phyloP scores from a whole-genome alignment of 805 yeast species.

The Candida rishiriensis region DNA sequence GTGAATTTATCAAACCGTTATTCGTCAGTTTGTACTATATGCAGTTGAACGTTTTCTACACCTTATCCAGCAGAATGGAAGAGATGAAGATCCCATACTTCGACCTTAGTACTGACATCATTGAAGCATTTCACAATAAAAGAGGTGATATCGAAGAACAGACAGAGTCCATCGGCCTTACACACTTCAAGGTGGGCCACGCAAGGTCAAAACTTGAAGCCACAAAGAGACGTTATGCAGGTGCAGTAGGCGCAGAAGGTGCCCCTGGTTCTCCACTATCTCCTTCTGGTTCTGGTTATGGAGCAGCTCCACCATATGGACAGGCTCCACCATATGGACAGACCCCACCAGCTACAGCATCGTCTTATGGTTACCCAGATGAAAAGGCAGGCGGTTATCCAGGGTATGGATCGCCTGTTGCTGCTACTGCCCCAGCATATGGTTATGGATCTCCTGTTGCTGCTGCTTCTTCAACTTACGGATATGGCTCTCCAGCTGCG shows the following conservation, averaged over 20 bases:
- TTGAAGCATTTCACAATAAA: conserved; percentile 72
- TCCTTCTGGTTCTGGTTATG: conserved; percentile 14
- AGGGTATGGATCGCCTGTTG: conserved; percentile 17
- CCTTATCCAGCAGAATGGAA: conserved; percentile 85
- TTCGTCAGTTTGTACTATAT: conserved; percentile 93
- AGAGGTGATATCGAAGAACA: conserved; percentile 90
- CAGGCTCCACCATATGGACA: conserved; percentile 33
- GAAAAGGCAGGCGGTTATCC: conserved; percentile 23
- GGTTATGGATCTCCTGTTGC: conserved; percentile 17
- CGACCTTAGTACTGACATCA: conserved; percentile 77
- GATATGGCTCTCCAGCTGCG: conserved; percentile 21
- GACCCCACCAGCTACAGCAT: conserved; percentile 23
- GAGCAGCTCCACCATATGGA: conserved; percentile 28
- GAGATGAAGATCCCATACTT: conserved; percentile 96
- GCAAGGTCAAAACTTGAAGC: conserved; percentile 81
- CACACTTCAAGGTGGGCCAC: conserved; percentile 86
- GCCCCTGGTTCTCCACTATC: too few relatives aligned
- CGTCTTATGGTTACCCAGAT: conserved; percentile 22
- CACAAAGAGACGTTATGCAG: conserved; percentile 64
- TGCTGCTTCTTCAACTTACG: conserved; percentile 23
- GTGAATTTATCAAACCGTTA: conserved; percentile 87
- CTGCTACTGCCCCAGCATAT: conserved; percentile 26
- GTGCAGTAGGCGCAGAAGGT: conserved; percentile 26
- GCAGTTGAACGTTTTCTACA: conserved; percentile 96
- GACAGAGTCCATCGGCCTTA: conserved; percentile 83